Conservation (phyloP, 768 basidiomycete species). For the Podaxis sp. region DNA sequence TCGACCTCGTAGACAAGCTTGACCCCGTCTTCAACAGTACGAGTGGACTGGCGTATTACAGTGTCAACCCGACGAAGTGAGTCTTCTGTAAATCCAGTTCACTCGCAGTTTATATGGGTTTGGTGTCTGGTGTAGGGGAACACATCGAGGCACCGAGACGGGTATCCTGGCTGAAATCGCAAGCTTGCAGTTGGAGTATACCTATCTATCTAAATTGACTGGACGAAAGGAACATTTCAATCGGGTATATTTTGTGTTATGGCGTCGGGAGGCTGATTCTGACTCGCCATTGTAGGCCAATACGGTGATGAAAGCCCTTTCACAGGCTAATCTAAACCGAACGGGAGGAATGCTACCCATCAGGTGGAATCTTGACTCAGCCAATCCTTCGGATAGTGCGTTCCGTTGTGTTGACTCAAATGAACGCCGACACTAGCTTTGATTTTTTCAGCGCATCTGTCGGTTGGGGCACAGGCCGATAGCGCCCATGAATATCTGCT, state of each 20-base stretch:
- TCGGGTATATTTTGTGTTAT: constrained; percentile 37
- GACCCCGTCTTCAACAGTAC: constrained; percentile 71
- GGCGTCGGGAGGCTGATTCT: neutral
- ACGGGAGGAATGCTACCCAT: constrained; percentile 68
- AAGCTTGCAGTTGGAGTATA: constrained; percentile 81
- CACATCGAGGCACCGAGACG: constrained; percentile 29
- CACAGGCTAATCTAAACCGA: constrained; percentile 40
- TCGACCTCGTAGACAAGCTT: constrained; percentile 74
- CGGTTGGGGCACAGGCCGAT: constrained; percentile 68
- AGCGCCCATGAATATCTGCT: constrained; percentile 79
- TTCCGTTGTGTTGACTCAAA: constrained; percentile 9
- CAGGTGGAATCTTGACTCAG: constrained; percentile 51
- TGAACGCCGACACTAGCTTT: neutral
- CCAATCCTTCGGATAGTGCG: constrained; percentile 47
- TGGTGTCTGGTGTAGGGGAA: constrained; percentile 16
- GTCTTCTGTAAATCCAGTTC: constrained; percentile 18
- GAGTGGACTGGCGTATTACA: constrained; percentile 69
- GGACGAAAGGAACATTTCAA: constrained; percentile 64
- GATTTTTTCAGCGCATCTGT: constrained; percentile 38
- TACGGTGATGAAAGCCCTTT: constrained; percentile 47
- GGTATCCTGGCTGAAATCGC: constrained; percentile 77
- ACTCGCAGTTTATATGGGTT: neutral
- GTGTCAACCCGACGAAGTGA: constrained; percentile 66
- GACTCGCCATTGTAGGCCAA: constrained; percentile 37
- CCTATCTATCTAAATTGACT: constrained; percentile 78